Evolutionary conservation across 1,284 basidiomycete genomes (phyloP).

Genomic region (Mycena citricolor): DNA sequence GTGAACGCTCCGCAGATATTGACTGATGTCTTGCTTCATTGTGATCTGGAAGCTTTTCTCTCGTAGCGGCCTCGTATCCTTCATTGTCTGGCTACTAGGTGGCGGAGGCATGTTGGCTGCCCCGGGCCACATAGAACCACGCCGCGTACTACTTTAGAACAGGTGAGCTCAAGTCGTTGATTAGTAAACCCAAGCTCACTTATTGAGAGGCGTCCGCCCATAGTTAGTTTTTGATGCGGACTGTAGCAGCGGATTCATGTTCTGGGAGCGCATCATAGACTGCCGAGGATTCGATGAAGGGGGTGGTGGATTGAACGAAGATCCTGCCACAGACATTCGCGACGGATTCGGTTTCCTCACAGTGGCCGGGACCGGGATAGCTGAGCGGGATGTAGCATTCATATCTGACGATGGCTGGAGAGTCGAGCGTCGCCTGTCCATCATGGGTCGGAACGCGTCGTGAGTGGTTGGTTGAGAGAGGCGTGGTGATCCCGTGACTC

Average conservation of each 20-base stretch:
- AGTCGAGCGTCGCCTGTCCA: conserved; percentile 56
- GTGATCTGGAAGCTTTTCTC: conserved; percentile 69
- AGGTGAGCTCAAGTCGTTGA: not conserved
- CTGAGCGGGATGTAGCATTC: conserved; percentile 52
- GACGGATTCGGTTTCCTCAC: conserved; percentile 55
- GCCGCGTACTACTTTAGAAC: conserved; percentile 54
- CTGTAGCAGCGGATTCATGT: conserved; percentile 61
- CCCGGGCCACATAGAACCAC: conserved; percentile 66
- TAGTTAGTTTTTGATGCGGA: conserved; percentile 66
- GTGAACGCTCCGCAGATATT: conserved; percentile 62
- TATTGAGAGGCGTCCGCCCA: conserved; percentile 73
- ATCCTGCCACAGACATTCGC: conserved; percentile 71
- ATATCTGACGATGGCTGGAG: conserved; percentile 57
- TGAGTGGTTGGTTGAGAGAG: conserved; percentile 2
- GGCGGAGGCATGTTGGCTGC: conserved; percentile 44
- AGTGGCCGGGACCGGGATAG: conserved; percentile 57
- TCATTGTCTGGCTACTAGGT: conserved; percentile 50
- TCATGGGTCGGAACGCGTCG: conserved; percentile 29
- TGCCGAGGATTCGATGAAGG: conserved; percentile 57
- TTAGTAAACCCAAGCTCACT: conserved; percentile 43
- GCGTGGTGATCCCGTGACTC: conserved; percentile 3
- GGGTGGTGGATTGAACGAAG: conserved; percentile 53
- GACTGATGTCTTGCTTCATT: conserved; percentile 73
- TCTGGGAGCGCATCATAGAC: conserved; percentile 66
- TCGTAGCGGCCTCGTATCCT: conserved; percentile 75